phyloP scores from a whole-genome alignment of 2,329 filamentous ascomycete species.

The Diaporthe amygdali region DNA sequence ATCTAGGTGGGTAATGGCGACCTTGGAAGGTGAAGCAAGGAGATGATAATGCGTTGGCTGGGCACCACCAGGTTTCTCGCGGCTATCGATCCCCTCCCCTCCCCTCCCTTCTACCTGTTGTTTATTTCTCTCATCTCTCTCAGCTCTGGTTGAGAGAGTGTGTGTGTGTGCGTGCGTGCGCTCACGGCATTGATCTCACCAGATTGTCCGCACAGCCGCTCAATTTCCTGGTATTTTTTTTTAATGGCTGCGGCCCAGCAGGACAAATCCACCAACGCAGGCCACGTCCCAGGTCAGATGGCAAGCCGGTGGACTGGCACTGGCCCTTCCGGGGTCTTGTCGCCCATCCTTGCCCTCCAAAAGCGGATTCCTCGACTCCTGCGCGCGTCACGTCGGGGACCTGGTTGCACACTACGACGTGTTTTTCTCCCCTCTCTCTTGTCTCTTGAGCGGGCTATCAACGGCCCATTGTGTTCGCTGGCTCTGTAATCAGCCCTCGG shows the following conservation, averaged over 20 bases:
- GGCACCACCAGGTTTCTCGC: neutral
- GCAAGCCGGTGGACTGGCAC: neutral
- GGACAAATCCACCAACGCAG: neutral
- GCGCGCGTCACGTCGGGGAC: neutral
- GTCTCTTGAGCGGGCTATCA: neutral
- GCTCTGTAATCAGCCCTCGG: neutral
- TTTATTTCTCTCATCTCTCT: neutral
- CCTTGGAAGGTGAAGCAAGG: neutral
- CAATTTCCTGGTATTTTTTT: slow-evolving; percentile 2
- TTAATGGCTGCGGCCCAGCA: neutral
- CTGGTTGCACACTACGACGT: neutral
- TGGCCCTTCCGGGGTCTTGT: neutral
- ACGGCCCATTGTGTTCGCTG: neutral
- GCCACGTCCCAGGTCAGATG: neutral
- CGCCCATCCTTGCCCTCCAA: neutral
- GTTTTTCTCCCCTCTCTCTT: neutral
- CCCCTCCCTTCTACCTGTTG: neutral
- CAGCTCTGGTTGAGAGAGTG: neutral
- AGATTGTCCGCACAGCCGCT: neutral
- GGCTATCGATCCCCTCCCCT: neutral
- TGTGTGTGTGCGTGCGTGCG: neutral
- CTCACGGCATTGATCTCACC: neutral
- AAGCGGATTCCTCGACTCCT: neutral
- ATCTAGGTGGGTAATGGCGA: neutral
- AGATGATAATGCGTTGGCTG: neutral